A percentile compares a stretch with the other conserved stretches of the same genome.
These are phyloP conservation scores for Digitaria exilis DNA, from an alignment of 202 grass and related monocot genomes.

Conservation along the genomic window DNA sequence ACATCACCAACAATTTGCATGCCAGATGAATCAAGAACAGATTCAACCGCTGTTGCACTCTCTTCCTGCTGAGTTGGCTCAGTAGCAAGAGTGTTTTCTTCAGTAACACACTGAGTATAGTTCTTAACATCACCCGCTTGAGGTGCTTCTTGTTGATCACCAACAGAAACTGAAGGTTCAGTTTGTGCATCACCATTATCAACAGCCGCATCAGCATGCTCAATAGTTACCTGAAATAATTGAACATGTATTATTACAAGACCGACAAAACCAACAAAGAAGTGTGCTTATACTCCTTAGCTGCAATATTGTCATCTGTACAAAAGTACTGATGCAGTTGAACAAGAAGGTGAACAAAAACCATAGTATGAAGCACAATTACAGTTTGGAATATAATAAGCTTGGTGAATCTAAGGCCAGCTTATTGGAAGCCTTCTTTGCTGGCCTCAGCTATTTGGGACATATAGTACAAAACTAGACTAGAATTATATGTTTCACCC, in stretches of 20 bases:
- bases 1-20: slow-evolving; percentile 84
- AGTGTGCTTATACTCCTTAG: neutral
- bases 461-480: slow-evolving; percentile 19
- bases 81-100: slow-evolving; percentile 48
- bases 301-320: neutral
- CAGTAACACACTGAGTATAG: slow-evolving; percentile 41
- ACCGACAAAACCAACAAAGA: neutral
- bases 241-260: slow-evolving; percentile 6
- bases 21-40: slow-evolving; percentile 48
- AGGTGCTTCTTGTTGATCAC: slow-evolving; percentile 49
- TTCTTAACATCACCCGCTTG: slow-evolving; percentile 46
- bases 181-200: slow-evolving; percentile 34
- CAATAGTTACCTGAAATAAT: slow-evolving; percentile 39
- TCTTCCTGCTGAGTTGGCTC: slow-evolving; percentile 38
- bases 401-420: neutral
- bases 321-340: neutral
- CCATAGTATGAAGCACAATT: slow-evolving; percentile 9
- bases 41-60: slow-evolving; percentile 27
- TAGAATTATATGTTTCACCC: neutral
- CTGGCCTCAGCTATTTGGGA: neutral
- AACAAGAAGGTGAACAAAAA: neutral
- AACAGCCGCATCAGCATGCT: neutral
- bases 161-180: slow-evolving; percentile 46
- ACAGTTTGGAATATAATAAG: neutral
- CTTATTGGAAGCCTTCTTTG: neutral